phyloP scores from a whole-genome alignment of 192 early-diverging fungal genomes.

The Backusella australiensis region DNA sequence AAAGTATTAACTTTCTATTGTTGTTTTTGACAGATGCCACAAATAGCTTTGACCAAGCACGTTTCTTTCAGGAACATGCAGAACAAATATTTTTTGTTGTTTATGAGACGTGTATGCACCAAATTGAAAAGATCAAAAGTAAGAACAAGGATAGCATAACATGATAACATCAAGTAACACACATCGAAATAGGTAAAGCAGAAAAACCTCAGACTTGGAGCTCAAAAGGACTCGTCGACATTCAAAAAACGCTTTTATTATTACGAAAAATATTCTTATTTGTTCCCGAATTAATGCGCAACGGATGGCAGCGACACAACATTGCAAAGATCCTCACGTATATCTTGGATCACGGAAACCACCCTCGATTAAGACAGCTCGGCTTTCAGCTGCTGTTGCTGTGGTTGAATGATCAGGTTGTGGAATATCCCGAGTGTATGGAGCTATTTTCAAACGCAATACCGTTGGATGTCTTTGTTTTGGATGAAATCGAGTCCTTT shows the following conservation, averaged over 20 bases:
- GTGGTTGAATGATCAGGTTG: constrained; percentile 68
- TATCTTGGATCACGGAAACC: constrained; percentile 65
- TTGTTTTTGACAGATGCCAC: constrained; percentile 50
- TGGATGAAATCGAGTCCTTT: constrained; percentile 40
- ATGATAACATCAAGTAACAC: not conserved
- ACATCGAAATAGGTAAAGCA: constrained; percentile 22
- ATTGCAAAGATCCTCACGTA: constrained; percentile 66
- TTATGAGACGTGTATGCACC: constrained; percentile 62
- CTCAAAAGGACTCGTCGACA: constrained; percentile 63
- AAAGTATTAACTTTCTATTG: constrained; percentile 1
- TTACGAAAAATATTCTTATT: constrained; percentile 67
- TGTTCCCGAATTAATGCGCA: constrained; percentile 65
- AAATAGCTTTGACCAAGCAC: constrained; percentile 67
- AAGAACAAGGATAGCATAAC: constrained; percentile 7
- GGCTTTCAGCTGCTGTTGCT: constrained; percentile 72
- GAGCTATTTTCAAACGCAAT: constrained; percentile 67
- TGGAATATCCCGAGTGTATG: constrained; percentile 56
- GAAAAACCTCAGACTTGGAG: constrained; percentile 53
- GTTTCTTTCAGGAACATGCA: constrained; percentile 78
- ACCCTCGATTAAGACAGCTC: constrained; percentile 63
- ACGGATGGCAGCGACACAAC: constrained; percentile 67
- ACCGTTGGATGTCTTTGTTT: constrained; percentile 53
- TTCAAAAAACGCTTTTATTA: constrained; percentile 63
- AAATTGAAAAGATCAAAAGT: constrained; percentile 78
- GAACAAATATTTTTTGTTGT: constrained; percentile 68